These are phyloP conservation scores for Sclerotinia nivalis DNA, from an alignment of 2,329 filamentous ascomycete genomes.

Conservation along the genomic window DNA sequence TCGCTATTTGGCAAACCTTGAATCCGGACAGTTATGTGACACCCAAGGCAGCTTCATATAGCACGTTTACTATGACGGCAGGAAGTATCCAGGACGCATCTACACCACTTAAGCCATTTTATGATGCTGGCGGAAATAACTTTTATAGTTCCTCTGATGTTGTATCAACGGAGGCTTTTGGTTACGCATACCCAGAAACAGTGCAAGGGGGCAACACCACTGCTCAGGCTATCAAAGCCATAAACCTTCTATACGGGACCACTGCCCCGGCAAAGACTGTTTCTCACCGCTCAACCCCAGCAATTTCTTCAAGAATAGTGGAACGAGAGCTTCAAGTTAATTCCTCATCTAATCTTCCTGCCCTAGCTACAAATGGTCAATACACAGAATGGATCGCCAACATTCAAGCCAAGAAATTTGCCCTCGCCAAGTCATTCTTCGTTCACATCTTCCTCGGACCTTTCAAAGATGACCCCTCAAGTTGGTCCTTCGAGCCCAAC, in stretches of 20 bases:
- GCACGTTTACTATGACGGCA: conserved; percentile 39
- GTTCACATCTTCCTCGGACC: conserved; percentile 68
- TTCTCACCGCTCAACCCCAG: background rate
- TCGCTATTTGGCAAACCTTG: conserved; percentile 54
- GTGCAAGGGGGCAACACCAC: conserved; percentile 55
- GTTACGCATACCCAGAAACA: conserved; percentile 40
- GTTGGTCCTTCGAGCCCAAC: conserved; percentile 38
- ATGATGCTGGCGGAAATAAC: conserved; percentile 44
- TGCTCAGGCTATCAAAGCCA: conserved; percentile 61
- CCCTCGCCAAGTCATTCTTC: conserved; percentile 60
- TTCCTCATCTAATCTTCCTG: background rate
- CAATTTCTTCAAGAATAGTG: background rate
- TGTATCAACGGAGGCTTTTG: conserved; percentile 31
- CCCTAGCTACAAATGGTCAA: conserved; percentile 26
- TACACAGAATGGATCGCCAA: conserved; percentile 65
- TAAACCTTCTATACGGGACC: conserved; percentile 53
- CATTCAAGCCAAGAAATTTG: conserved; percentile 61
- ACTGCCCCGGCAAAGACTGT: conserved; percentile 7
- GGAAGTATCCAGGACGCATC: conserved; percentile 32
- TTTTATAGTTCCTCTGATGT: conserved; percentile 46
- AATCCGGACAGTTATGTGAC: conserved; percentile 42
- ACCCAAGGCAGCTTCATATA: conserved; percentile 39
- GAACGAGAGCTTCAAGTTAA: conserved; percentile 13
- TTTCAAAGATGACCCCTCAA: conserved; percentile 30
- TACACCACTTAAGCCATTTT: conserved; percentile 44